Base-by-base conservation (phyloP, 495 filamentous ascomycete species). In the Jackrogersella multiformis region DNA sequence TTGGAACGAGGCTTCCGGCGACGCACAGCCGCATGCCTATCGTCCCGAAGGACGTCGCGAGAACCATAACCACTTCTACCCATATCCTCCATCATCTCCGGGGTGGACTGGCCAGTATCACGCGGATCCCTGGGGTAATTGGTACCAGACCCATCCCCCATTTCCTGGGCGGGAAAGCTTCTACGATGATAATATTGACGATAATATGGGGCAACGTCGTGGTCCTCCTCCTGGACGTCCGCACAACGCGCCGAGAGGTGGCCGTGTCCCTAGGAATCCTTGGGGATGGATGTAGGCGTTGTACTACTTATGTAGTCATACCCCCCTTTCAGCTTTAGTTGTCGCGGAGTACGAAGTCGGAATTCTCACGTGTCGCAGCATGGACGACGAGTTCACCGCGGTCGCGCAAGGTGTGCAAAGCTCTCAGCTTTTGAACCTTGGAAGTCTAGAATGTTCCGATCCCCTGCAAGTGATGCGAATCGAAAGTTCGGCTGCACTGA, bases 321-420 rank as follows among this genome's bases (percentile, higher is more conserved):
- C 32, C 12, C 12, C n/a, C 38, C 23, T 28, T 21, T 5, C 30
- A 16, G 23, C 23, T 24, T 54, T 44, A 26, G 34, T 56, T 21
- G 49, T 53, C 6, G 15, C 5, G 2, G 32, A 42, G 26, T 26
- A 49, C 55, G 55, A 63, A 54, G 55, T 69, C 44, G 42, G 42
- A 46, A 61, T 56, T 32, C 36, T 64, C 66, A 64, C 66, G 60
- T 69, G 60, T 39, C 16, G 56, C 38, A 24, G 53, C 44, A 58
- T 57, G 45, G 61, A 32, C 45, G 24, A 57, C 52, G 12, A 49
- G 23, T 51, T 44, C 32, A 44, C 10, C 23, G 36, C 13, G 44
- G 35, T 39, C 15, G 36, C 21, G 16, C 39, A 64, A 41, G 34
- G 3, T 41, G 10, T 46, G 28, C 28, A 42, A 32, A 39, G 41